Evolutionary conservation across 352 stramenopile species (phyloP), one percentile per base, ranked within the genome.

Genomic region (Globisporangium mamillatum): DNA sequence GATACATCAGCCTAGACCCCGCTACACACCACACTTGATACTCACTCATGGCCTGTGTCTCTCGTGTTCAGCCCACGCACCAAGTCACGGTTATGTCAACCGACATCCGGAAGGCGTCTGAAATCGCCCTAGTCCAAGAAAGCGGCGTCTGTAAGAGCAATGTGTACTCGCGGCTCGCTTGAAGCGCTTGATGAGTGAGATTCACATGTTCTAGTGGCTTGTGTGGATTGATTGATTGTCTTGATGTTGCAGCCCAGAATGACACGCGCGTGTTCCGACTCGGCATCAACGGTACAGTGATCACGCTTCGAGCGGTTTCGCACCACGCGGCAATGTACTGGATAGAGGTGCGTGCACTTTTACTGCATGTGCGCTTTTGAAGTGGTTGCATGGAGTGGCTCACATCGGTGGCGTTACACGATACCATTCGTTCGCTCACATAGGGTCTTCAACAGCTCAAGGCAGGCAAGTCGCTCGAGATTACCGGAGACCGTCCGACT

Each of bases 71-170:
- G 82, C 71, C 83, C 14, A 88, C 84, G 5, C 77, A 92, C 56
- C 84, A 92, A 72, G 79, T 90, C 50, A 69, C 82, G 24, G 74
- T 92, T 71, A 91, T 92, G 82, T 82, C 82, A 18, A 89, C 82
- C 0, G 84, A 92, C 57, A 81, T 92, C 25, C 79, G 82, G 50
- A 83, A 74, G 34, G 82, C 84, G 1, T 81, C 77, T 0, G 77
- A 91, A 58, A 91, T 92, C 60, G 53, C 75, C 16, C 61, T 92
- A 16, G 20, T n/a, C 12, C 29, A 64, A 14, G 67, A 72, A 14
- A 57, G 9, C 41, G 36, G 60, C 29, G 38, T 44, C 6, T 59
- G 64, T 69, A 55, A 24, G 64, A 32, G 29, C 29, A 32, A 32
- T 32, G 29, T 32, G 29, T 7, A 32, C 29, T 32, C 4, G 29